Evolutionary conservation across 2,329 filamentous ascomycete genomes (phyloP).

Genomic region (Xylariales sp.): DNA sequence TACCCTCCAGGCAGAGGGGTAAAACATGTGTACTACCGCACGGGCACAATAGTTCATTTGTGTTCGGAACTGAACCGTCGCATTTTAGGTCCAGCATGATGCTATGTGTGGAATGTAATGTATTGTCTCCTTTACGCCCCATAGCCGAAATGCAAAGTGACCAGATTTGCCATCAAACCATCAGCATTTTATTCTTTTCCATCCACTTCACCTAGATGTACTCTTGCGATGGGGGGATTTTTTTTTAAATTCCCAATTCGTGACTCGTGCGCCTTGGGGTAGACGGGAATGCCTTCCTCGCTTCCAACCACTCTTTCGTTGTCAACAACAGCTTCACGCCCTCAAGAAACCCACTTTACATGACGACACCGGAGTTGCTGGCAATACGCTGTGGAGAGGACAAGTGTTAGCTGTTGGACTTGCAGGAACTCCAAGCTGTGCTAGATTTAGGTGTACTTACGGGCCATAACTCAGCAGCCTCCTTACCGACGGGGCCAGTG

Average conservation of each 20-base stretch:
- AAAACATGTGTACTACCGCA: too few species aligned
- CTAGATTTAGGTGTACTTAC: constrained; percentile 61
- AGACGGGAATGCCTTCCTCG: constrained; percentile 9
- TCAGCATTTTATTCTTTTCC: constrained; percentile 11
- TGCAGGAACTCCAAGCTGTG: background rate
- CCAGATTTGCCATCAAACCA: constrained; percentile 36
- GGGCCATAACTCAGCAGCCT: constrained; percentile 99
- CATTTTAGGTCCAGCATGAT: constrained; percentile 41
- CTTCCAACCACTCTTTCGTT: constrained; percentile 8
- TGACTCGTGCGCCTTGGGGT: constrained; percentile 13
- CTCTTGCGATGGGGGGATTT: constrained; percentile 17
- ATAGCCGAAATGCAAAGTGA: constrained; percentile 50
- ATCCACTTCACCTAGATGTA: constrained; percentile 5
- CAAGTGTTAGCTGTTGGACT: too few species aligned
- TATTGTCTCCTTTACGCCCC: constrained; percentile 47
- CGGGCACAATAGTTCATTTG: too few species aligned
- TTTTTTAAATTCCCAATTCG: constrained; percentile 18
- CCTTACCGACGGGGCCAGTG: constrained; percentile 98
- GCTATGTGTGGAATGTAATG: constrained; percentile 46
- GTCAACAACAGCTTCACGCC: constrained; percentile 4
- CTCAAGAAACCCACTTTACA: constrained; percentile 62
- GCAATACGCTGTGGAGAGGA: constrained; percentile 96
- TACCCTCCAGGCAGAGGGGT: too few species aligned
- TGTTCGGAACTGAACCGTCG: constrained; percentile 20
- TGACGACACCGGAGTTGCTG: constrained; percentile 99